phyloP scores from a whole-genome alignment of 371 early-diverging fungal species.

The Umbelopsis sp. region DNA sequence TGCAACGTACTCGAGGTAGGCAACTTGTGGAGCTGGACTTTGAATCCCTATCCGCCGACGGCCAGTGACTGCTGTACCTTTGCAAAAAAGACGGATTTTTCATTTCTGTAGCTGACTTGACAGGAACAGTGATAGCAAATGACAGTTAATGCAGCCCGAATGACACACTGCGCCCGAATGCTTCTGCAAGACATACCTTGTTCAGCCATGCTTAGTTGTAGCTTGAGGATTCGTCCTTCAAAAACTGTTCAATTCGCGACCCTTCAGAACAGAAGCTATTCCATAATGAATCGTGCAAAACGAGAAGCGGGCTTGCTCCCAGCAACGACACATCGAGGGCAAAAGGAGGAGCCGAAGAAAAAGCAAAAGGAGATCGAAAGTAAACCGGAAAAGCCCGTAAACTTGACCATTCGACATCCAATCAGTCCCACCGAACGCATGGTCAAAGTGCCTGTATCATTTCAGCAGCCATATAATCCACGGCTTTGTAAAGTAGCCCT shows the following conservation, averaged over 20 bases:
- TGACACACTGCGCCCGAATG: background rate
- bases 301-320: constrained; percentile 4
- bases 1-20: background rate
- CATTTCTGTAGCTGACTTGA: no score
- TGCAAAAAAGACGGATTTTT: background rate
- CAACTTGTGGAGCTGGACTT: no score
- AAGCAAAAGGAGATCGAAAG: background rate
- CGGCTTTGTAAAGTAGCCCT: constrained; percentile 66
- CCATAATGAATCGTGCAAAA: constrained; percentile 12
- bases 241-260: no score
- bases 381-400: background rate
- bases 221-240: no score
- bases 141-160: no score
- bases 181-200: no score
- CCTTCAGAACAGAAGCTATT: background rate
- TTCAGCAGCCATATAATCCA: constrained; percentile 69
- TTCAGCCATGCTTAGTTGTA: no score
- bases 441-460: constrained; percentile 37
- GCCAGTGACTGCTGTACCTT: background rate
- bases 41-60: background rate
- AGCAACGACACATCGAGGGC: background rate
- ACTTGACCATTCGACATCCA: background rate
- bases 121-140: no score
- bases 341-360: background rate
- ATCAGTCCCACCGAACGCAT: constrained; percentile 33